Base-by-base conservation (phyloP, 2,329 filamentous ascomycete genomes). In the Penicillium palitans region DNA sequence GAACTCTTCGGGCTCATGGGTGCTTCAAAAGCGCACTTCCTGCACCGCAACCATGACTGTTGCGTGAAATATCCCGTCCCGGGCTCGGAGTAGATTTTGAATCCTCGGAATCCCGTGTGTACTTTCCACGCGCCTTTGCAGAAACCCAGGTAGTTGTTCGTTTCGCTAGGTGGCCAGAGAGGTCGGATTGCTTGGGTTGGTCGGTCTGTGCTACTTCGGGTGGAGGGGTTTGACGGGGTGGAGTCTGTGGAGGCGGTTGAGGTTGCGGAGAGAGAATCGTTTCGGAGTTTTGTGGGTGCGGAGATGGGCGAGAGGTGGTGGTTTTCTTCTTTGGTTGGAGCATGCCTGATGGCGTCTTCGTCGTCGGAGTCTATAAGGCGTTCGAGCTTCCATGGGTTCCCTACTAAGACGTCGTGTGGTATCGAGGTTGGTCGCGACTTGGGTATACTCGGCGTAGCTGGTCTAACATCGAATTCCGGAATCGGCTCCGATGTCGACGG, bases 121-220 rank as follows among this genome's bases (percentile, higher is more conserved):
- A 76, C 67, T 48, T 72, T 75, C 72, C 75, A 78, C 5, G 78
- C 78, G 10, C 74, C 73, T 68, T 79, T 80, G 71, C 80, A 82
- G 69, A 81, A 81, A 4, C 74, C 74, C 0, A 70, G 67, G 39
- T 69, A 76, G 13, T 67, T 62, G 55, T 76, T 74, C 35, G 67
- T 68, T 59, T 74, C 70, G 42, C 63, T 67, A 7, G 75, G 75
- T 9, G 77, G 68, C 53, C 68, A 69, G 19, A 68, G 64, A 9
- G 52, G 49, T 13, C 55, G 50, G 46, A 46, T 52, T 60, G 29
- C 29, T 39, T 33, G 47, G 25, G 17, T 8, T 17, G 39, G 15
- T 25, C n/a, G 52, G 35, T 33, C 50, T 12, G 50, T 54, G 21
- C 41, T 53, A 42, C 59, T 57, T 8, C 40, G 27, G 6, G 46